Base-by-base conservation (phyloP, 352 stramenopile genomes). In the Aphanomyces cochlioides region DNA sequence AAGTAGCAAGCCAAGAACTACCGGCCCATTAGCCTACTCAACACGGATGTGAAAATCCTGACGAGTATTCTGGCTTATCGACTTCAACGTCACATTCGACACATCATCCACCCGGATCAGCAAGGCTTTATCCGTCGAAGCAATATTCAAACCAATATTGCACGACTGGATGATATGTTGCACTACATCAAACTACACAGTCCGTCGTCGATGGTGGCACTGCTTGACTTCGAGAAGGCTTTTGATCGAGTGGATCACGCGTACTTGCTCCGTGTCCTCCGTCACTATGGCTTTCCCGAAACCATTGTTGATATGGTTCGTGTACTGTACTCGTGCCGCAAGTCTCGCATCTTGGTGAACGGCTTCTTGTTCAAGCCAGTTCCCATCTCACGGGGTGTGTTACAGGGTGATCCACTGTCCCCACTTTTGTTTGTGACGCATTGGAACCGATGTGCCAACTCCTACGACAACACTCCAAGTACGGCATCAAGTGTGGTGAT, bases 361-460 rank as follows among this genome's bases (percentile, higher is more conserved):
- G 59, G 59, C 19, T 28, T 37, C 19, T 48, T 56, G 39, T 67
- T 45, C 21, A 47, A 56, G 19, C 19, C 59, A 12, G 38, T 67
- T 36, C n/a, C 3, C 5, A 36, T 53, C n/a, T 21, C 13, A 19
- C 38, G 59, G 7, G 59, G 59, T 28, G 59, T 61, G 10, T 37
- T 61, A n/a, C 54, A 61, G 43, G 54, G 54, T 37, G 54, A 61
- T 40, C 54, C 54, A 38, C 41, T 67, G 15, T 67, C 59, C 6
- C 59, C 59, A 48, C 21, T 67, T 4, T 45, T 67, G 15, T 67
- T 67, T 39, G 59, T 67, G 5, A 47, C 21, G 59, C 59, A 7
- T 34, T 67, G 19, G 59, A 67, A 39, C 59, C 59, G 7, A 67
- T 67, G 59, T 67, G 59, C 19, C 59, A 67, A 17, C 59, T 67